These are phyloP conservation scores for Trametes sp. DNA, from an alignment of 1,284 basidiomycete genomes.

Conservation along the genomic window DNA sequence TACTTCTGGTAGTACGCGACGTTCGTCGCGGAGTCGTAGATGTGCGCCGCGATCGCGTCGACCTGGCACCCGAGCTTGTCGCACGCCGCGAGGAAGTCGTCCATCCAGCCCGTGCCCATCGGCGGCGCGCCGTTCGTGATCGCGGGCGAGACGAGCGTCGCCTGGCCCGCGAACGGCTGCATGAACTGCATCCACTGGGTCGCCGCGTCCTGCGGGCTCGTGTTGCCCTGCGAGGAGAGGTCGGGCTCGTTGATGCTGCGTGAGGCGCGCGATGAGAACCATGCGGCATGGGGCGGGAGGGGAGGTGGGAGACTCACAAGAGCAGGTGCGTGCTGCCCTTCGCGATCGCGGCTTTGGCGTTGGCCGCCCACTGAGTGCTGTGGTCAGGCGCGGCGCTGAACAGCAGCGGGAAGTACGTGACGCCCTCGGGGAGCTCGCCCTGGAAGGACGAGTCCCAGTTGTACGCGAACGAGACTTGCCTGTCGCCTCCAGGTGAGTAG, in stretches of 20 bases:
- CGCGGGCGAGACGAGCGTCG: conserved; percentile 44
- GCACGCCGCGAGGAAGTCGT: conserved; percentile 42
- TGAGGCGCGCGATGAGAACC: background rate
- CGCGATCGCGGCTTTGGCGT: conserved; percentile 42
- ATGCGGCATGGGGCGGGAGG: background rate
- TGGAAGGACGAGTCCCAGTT: conserved; percentile 38
- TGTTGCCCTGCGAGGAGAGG: conserved; percentile 42
- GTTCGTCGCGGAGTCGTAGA: conserved; percentile 46
- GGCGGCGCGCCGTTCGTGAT: conserved; percentile 45
- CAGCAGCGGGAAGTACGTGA: conserved; percentile 42
- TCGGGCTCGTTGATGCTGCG: conserved; percentile 46
- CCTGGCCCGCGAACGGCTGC: conserved; percentile 43
- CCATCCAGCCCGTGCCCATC: conserved; percentile 44
- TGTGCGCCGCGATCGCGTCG: conserved; percentile 44
- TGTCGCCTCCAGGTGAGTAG: background rate
- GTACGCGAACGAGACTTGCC: conserved; percentile 40
- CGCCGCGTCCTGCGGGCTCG: conserved; percentile 40
- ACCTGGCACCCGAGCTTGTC: conserved; percentile 39
- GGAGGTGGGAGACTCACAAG: conserved; percentile 31
- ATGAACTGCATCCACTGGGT: conserved; percentile 42
- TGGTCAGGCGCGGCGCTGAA: conserved; percentile 34
- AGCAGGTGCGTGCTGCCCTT: conserved; percentile 40
- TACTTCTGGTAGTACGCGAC: conserved; percentile 43
- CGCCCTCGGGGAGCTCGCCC: conserved; percentile 34
- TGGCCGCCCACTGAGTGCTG: conserved; percentile 36